These are phyloP conservation scores for Dryas octopetala DNA, from an alignment of 306 rosid species.

Conservation along the genomic window DNA sequence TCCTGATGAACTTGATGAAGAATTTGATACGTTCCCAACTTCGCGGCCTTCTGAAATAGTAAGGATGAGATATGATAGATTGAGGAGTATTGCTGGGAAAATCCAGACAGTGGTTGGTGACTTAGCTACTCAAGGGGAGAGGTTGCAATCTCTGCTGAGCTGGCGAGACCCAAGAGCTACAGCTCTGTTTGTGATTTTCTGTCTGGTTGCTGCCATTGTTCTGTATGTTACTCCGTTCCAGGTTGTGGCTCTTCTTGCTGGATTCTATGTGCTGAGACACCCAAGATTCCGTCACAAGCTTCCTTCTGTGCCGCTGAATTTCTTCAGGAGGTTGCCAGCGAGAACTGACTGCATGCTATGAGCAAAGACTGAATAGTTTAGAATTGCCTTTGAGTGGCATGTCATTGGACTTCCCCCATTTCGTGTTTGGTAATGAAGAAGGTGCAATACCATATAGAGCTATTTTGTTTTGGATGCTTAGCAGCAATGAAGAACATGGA, in stretches of 20 bases:
- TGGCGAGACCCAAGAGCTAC: slow-evolving; percentile 99
- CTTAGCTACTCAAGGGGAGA: slow-evolving; percentile 96
- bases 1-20: slow-evolving; percentile 93
- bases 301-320: slow-evolving; percentile 91
- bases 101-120: slow-evolving; percentile 97
- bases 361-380: slow-evolving; percentile 25
- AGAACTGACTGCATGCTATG: slow-evolving; percentile 96
- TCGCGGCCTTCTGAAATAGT: slow-evolving; percentile 72
- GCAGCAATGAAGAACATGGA: slow-evolving; percentile 19
- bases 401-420: neutral
- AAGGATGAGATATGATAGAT: slow-evolving; percentile 89
- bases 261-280: slow-evolving; percentile 86
- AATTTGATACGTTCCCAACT: slow-evolving; percentile 90
- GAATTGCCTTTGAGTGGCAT: slow-evolving; percentile 12
- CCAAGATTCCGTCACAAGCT: slow-evolving; percentile 98
- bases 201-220: slow-evolving; percentile 84
- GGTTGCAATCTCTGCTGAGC: slow-evolving; percentile 93
- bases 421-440: slow-evolving; percentile 26
- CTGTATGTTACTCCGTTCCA: slow-evolving; percentile 94
- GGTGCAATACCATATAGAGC: slow-evolving; percentile 34
- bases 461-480: slow-evolving; percentile 32
- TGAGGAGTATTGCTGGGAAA: slow-evolving; percentile 91
- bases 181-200: slow-evolving; percentile 83
- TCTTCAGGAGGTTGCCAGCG: slow-evolving; percentile 97
- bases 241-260: slow-evolving; percentile 82